These are phyloP conservation scores for Curvularia sp. DNA, from an alignment of 2,329 filamentous ascomycete genomes.

Conservation along the genomic window DNA sequence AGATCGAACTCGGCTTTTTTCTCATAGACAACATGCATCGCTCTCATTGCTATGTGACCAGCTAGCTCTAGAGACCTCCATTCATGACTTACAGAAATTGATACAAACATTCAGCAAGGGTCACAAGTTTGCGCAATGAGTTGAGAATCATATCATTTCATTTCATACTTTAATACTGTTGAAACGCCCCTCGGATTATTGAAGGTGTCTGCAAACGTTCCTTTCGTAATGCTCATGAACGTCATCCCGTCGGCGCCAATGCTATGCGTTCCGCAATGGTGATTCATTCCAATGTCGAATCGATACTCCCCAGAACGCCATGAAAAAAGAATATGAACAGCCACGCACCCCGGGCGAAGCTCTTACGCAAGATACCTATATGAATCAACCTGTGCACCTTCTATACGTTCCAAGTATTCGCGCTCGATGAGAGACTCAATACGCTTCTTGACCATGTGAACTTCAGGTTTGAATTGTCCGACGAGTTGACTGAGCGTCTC, in stretches of 20 bases:
- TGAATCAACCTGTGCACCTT: constrained; percentile 66
- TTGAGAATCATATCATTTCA: not conserved
- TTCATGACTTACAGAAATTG: not conserved
- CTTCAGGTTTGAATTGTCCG: constrained; percentile 75
- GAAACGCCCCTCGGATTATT: not conserved
- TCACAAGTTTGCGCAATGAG: not conserved
- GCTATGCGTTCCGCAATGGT: constrained; percentile 20
- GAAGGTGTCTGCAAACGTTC: not conserved
- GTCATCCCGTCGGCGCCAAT: constrained; percentile 15
- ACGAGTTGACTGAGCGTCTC: constrained; percentile 75
- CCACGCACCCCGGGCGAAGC: not conserved
- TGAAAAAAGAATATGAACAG: not conserved
- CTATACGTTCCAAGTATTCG: constrained; percentile 79
- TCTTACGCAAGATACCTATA: constrained; percentile 76
- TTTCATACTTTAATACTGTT: not conserved
- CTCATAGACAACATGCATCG: not conserved
- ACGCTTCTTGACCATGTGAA: constrained; percentile 79
- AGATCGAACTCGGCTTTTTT: not conserved
- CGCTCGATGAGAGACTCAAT: constrained; percentile 78
- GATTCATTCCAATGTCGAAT: constrained; percentile 9
- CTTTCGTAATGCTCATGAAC: not conserved
- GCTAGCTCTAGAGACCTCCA: not conserved
- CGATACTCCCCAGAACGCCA: constrained; percentile 7
- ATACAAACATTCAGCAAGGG: not conserved
- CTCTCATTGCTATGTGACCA: not conserved